Conservation (phyloP, 768 basidiomycete genomes). For the Rhizopogon vinicolor region DNA sequence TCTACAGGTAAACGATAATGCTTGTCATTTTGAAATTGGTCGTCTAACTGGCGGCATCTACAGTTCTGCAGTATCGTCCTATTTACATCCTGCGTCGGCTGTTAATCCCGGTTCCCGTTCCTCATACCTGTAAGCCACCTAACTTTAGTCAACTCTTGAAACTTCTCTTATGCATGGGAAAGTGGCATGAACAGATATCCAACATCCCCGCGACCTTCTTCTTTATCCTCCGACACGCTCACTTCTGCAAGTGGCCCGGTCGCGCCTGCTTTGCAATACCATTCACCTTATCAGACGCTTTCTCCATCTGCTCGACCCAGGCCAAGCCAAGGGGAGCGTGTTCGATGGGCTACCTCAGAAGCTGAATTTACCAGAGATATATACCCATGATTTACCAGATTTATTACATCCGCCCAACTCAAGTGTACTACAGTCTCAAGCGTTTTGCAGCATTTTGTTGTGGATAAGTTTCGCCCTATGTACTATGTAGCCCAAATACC, state of each 20-base stretch:
- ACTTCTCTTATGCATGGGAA: not conserved
- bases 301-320: not conserved
- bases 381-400: not conserved
- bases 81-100: conserved; percentile 24
- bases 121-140: conserved; percentile 17
- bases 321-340: conserved; percentile 1
- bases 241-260: conserved; percentile 5
- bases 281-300: not conserved
- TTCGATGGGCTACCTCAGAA: conserved; percentile 22
- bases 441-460: not conserved
- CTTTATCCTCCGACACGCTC: not conserved
- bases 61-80: conserved; percentile 53
- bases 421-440: not conserved
- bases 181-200: conserved; percentile 1
- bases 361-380: not conserved
- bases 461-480: not conserved
- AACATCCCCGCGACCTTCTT: conserved; percentile 9
- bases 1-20: conserved; percentile 51
- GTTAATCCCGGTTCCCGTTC: conserved; percentile 7
- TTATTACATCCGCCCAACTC: too few relatives aligned
- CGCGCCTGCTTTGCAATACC: conserved; percentile 1
- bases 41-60: not conserved
- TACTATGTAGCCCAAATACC: not conserved
- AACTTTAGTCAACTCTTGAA: not conserved
- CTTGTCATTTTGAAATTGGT: not conserved